These are phyloP conservation scores for Escovopsis sp. DNA, from an alignment of 2,329 filamentous ascomycete genomes.

Conservation along the genomic window DNA sequence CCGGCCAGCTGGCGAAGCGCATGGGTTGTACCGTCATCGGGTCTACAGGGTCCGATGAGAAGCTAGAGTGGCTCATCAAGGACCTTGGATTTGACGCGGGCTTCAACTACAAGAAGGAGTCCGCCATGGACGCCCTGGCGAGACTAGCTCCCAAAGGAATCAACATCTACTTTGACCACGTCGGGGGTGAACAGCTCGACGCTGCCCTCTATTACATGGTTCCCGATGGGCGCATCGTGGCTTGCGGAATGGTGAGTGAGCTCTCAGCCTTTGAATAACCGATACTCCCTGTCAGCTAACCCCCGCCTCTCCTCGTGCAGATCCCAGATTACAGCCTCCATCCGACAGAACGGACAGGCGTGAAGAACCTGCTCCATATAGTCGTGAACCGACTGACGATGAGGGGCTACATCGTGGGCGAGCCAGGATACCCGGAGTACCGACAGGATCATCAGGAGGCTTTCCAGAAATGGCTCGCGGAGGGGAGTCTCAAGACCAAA, in stretches of 20 bases:
- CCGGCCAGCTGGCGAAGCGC: slow-evolving; percentile 71
- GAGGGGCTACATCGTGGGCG: slow-evolving; percentile 61
- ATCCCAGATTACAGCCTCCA: slow-evolving; percentile 62
- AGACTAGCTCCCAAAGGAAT: slow-evolving; percentile 63
- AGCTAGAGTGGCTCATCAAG: slow-evolving; percentile 50
- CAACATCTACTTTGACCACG: slow-evolving; percentile 49
- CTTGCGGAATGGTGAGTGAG: slow-evolving; percentile 42
- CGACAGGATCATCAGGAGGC: slow-evolving; percentile 59
- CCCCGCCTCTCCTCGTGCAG: slow-evolving; percentile 2
- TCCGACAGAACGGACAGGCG: slow-evolving; percentile 41
- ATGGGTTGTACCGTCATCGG: slow-evolving; percentile 69
- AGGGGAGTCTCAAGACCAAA: slow-evolving; percentile 60
- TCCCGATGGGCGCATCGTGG: slow-evolving; percentile 47
- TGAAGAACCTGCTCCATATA: slow-evolving; percentile 50
- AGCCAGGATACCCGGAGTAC: slow-evolving; percentile 52
- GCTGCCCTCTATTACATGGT: slow-evolving; percentile 37
- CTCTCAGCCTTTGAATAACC: too few relatives aligned
- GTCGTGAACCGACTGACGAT: slow-evolving; percentile 56
- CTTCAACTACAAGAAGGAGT: slow-evolving; percentile 85
- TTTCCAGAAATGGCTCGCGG: slow-evolving; percentile 59
- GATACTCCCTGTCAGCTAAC: too few relatives aligned
- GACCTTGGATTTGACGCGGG: slow-evolving; percentile 42
- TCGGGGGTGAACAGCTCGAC: slow-evolving; percentile 37
- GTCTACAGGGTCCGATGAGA: slow-evolving; percentile 65
- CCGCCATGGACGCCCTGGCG: slow-evolving; percentile 48